Evolutionary conservation across 305 asterid species (phyloP).

Genomic region (Euphrasia arctica): DNA sequence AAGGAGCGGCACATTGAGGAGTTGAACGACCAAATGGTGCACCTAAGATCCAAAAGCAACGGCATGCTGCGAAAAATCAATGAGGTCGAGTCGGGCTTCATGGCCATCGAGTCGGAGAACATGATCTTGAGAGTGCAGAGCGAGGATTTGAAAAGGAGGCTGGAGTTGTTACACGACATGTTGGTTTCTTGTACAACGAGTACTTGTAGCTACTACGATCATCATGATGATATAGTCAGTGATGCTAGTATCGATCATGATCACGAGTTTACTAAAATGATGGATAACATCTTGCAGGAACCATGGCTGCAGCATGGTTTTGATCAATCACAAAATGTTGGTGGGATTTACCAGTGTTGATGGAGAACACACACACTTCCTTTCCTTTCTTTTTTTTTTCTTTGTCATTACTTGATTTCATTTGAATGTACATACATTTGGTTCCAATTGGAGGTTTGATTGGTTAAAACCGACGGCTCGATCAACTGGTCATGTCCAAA

Average conservation of each 20-base stretch:
- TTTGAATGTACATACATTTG: too few relatives aligned
- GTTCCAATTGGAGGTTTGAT: too few relatives aligned
- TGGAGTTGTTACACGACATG: slow-evolving; percentile 28
- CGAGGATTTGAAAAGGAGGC: slow-evolving; percentile 36
- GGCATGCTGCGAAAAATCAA: slow-evolving; percentile 27
- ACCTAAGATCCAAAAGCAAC: slow-evolving; percentile 23
- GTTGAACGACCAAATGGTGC: slow-evolving; percentile 39
- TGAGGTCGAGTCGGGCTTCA: slow-evolving; percentile 24
- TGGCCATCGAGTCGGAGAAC: slow-evolving; percentile 38
- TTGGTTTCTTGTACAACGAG: slow-evolving; percentile 24
- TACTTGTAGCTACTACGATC: slow-evolving; percentile 21
- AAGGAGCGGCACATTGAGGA: slow-evolving; percentile 50
- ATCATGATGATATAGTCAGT: not conserved
- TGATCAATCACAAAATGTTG: slow-evolving; percentile 30
- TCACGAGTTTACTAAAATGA: not conserved
- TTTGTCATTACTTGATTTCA: too few relatives aligned
- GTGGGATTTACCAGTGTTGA: slow-evolving; percentile 44
- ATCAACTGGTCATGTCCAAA: too few relatives aligned
- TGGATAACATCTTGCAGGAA: slow-evolving; percentile 25
- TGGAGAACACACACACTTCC: not conserved
- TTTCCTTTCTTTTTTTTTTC: too few relatives aligned
- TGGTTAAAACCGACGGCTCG: too few relatives aligned
- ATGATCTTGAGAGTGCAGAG: slow-evolving; percentile 30
- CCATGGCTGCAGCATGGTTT: slow-evolving; percentile 33
- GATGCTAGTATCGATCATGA: not conserved